Evolutionary conservation across 2,329 filamentous ascomycete genomes (phyloP).

Genomic region (Apiospora pterosperma): DNA sequence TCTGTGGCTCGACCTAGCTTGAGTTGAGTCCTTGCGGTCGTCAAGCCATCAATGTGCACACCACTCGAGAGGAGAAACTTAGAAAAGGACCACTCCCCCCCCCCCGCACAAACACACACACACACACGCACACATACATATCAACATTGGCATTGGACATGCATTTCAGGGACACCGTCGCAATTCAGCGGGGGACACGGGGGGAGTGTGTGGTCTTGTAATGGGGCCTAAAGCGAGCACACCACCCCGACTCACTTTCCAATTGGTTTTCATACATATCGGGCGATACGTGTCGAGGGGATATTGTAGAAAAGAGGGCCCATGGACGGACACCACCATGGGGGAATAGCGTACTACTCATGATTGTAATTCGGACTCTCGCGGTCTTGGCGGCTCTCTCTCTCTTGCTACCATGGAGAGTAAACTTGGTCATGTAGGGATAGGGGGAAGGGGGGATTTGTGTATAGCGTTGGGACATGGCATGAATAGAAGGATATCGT

Average conservation of each 20-base stretch:
- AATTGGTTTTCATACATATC: background rate
- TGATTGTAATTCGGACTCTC: background rate
- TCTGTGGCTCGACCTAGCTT: background rate
- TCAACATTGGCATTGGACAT: slow-evolving; percentile 1
- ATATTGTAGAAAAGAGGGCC: background rate
- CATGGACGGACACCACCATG: background rate
- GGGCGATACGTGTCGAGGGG: background rate
- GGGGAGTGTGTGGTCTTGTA: background rate
- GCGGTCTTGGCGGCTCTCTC: background rate
- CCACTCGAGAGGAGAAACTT: too few species aligned
- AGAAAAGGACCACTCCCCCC: background rate
- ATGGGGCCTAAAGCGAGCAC: background rate
- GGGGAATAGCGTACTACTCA: background rate
- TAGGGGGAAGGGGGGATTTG: background rate
- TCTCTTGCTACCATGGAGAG: background rate
- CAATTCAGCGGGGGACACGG: background rate
- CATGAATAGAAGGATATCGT: background rate
- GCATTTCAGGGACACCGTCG: background rate
- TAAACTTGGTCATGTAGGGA: background rate
- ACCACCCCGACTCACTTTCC: background rate
- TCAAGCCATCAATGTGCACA: background rate
- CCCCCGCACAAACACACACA: background rate
- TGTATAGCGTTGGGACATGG: background rate
- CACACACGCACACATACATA: background rate
- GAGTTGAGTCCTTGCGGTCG: background rate